Percentiles rank a stretch among this genome's conserved stretches.
Evolutionary conservation across 495 filamentous ascomycete genomes (phyloP).

Genomic region (Neurospora sublineolata): DNA sequence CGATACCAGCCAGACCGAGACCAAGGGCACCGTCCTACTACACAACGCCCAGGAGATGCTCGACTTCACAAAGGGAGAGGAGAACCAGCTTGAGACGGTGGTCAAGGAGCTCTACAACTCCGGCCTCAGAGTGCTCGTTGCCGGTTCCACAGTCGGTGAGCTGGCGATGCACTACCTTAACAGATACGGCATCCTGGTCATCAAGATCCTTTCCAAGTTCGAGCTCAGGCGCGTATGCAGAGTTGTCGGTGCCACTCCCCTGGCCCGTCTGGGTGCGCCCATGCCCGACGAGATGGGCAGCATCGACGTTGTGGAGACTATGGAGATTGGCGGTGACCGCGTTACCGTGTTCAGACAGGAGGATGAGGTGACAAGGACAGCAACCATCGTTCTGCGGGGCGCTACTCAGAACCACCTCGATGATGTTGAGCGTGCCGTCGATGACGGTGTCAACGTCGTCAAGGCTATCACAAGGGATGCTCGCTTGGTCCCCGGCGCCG

Average conservation of each 20-base stretch:
- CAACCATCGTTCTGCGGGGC: conserved; percentile 88
- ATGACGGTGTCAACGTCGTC: conserved; percentile 97
- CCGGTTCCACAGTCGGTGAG: conserved; percentile 85
- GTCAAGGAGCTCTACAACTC: conserved; percentile 96
- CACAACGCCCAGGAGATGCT: conserved; percentile 98
- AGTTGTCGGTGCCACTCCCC: conserved; percentile 89
- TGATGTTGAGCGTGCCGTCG: conserved; percentile 92
- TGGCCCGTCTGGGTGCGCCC: conserved; percentile 89
- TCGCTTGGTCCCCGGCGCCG: conserved; percentile 84
- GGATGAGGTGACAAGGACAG: conserved; percentile 79
- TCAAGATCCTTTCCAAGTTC: conserved; percentile 98
- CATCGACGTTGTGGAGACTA: conserved; percentile 90
- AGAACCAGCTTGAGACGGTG: conserved; percentile 73
- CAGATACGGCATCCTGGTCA: conserved; percentile 86
- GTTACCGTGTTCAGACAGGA: conserved; percentile 99
- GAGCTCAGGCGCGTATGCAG: conserved; percentile 88
- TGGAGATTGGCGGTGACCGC: conserved; percentile 96
- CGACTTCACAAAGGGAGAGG: conserved; percentile 95
- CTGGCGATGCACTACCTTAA: conserved; percentile 96
- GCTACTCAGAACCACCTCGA: conserved; percentile 97
- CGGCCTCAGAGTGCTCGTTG: conserved; percentile 81
- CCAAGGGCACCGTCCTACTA: conserved; percentile 97
- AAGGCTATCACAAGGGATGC: conserved; percentile 95
- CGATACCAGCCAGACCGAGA: conserved; percentile 93
- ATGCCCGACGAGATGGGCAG: conserved; percentile 99